Conservation (phyloP, 1,139 yeast genomes). For the Wickerhamomyces sp. region DNA sequence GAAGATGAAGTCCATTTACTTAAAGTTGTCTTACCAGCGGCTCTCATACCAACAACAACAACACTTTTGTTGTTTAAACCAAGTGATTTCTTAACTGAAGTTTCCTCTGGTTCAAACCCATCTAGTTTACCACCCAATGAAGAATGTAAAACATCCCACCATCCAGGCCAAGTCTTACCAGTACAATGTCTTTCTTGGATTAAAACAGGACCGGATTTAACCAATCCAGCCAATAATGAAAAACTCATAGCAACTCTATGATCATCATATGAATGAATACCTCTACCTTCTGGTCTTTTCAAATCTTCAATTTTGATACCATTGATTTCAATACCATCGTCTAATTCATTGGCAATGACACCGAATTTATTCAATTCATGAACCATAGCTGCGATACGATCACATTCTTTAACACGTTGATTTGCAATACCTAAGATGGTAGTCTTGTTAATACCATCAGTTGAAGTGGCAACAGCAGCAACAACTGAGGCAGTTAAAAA, state of each 20-base stretch:
- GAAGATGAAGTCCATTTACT: slow-evolving; percentile 75
- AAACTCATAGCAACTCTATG: slow-evolving; percentile 99
- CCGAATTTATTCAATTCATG: slow-evolving; percentile 86
- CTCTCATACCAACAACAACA: slow-evolving; percentile 94
- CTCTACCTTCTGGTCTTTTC: slow-evolving; percentile 46
- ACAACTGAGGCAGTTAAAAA: slow-evolving; percentile 94
- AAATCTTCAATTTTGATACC: slow-evolving; percentile 52
- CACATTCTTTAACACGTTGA: slow-evolving; percentile 96
- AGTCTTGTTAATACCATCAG: slow-evolving; percentile 48
- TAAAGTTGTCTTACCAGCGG: slow-evolving; percentile 91
- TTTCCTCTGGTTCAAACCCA: slow-evolving; percentile 51
- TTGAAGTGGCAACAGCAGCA: slow-evolving; percentile 73
- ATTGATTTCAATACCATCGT: slow-evolving; percentile 86
- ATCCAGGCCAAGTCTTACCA: slow-evolving; percentile 99
- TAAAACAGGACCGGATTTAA: slow-evolving; percentile 50
- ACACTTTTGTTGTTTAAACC: slow-evolving; percentile 35
- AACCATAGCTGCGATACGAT: slow-evolving; percentile 93
- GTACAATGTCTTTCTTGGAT: slow-evolving; percentile 88
- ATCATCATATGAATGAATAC: slow-evolving; percentile 82
- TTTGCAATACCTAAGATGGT: slow-evolving; percentile 93
- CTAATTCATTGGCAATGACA: slow-evolving; percentile 74
- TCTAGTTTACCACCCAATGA: slow-evolving; percentile 58
- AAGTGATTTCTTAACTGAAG: slow-evolving; percentile 13
- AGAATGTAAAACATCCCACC: slow-evolving; percentile 94
- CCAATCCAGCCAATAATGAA: slow-evolving; percentile 67